Base-by-base conservation (phyloP, 2,329 filamentous ascomycete genomes). In the Botrytis paeoniae region DNA sequence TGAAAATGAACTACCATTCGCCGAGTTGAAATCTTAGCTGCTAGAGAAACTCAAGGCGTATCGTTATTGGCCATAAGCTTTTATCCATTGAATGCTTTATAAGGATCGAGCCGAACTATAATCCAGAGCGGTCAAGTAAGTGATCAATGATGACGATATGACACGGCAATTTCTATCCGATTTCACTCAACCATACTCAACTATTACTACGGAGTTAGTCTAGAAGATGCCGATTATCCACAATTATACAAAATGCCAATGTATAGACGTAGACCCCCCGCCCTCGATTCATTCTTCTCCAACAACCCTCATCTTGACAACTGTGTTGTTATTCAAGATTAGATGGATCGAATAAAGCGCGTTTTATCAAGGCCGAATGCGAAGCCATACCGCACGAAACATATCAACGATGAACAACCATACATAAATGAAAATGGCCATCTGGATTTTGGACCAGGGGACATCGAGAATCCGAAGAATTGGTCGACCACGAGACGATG, bases 391-490 rank as follows among this genome's bases (percentile, higher is more conserved):
- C 77, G 78, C 20, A 76, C 77, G 9, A 73, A 75, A 41, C 60
- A 48, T 22, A 71, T 79, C 73, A 62, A 74, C 61, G 59, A 63
- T 39, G 51, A 73, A 57, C 68, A 60, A 10, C 75, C 75, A 5
- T 75, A 75, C 32, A 72, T 76, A 10, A 79, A 79, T 22, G 54
- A 71, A 48, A 64, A 78, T 62, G 78, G 78, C 6, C 75, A 77
- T 51, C 69, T 85, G 25, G 80, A 82, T 72, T 85, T 84, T 81
- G 79, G 83, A n/a, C 82, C 83, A 9, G 77, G 81, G 18, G 84
- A 85, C 63, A 83, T 83, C 22, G 81, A 83, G 59, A 84, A 85
- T 70, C 84, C 84, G 7, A 82, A 84, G 75, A 80, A 80, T 29
- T 83, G 82, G 73, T 77, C 79, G 3, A 69, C 63, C 1, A 14